These are phyloP conservation scores for Nemania serpens DNA, from an alignment of 2,329 filamentous ascomycete genomes.

Conservation along the genomic window DNA sequence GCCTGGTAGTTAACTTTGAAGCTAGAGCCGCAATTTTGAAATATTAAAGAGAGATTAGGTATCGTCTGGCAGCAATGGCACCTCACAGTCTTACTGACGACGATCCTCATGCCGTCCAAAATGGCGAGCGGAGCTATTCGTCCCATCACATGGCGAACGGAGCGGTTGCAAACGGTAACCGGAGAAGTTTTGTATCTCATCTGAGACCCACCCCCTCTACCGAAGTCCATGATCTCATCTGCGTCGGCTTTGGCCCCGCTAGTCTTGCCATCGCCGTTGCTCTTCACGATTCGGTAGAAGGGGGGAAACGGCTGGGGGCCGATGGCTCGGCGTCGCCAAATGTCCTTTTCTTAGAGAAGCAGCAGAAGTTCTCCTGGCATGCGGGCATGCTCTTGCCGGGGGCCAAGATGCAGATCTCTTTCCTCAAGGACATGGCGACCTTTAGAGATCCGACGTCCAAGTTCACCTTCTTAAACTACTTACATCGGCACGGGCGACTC, in stretches of 20 bases:
- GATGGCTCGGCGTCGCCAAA: constrained; percentile 59
- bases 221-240: constrained; percentile 81
- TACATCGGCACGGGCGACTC: constrained; percentile 79
- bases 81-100: constrained; percentile 39
- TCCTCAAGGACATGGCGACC: constrained; percentile 93
- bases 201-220: constrained; percentile 60
- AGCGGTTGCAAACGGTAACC: constrained; percentile 5
- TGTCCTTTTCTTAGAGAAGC: constrained; percentile 86
- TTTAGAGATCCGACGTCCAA: constrained; percentile 84
- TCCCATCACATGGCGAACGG: background rate
- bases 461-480: constrained; percentile 96
- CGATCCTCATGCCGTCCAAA: constrained; percentile 31
- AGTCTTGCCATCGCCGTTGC: constrained; percentile 89
- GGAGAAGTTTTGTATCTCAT: constrained; percentile 43
- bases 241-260: constrained; percentile 90
- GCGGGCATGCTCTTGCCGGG: constrained; percentile 93
- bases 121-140: constrained; percentile 14
- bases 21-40: background rate
- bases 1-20: too few relatives aligned
- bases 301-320: constrained; percentile 48
- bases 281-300: constrained; percentile 75
- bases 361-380: constrained; percentile 86
- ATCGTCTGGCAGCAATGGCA: constrained; percentile 32
- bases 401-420: constrained; percentile 96
- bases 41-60: constrained; percentile 2